These are phyloP conservation scores for Hanseniaspora vineae DNA, from an alignment of 805 yeast species.

Conservation along the genomic window DNA sequence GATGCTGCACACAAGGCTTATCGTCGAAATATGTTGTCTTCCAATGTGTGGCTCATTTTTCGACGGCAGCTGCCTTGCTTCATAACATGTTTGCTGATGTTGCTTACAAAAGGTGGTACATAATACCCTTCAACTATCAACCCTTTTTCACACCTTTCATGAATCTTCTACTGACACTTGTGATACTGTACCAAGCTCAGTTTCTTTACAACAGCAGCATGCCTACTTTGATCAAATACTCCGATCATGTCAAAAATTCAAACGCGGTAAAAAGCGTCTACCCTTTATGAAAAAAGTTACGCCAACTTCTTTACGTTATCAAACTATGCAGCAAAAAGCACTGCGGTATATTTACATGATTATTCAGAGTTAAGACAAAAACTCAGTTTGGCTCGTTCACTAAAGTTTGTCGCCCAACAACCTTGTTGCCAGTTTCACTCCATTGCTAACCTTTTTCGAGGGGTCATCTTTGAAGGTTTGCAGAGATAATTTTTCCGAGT, in stretches of 20 bases:
- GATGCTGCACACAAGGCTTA: conserved; percentile 19
- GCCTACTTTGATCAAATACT: conserved; percentile 11
- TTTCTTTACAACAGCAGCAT: conserved; percentile 12
- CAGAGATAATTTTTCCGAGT: conserved; percentile 40
- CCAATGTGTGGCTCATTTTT: background rate
- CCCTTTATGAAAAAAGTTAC: background rate
- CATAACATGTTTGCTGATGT: background rate
- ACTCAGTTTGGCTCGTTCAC: background rate
- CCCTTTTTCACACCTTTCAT: conserved; percentile 10
- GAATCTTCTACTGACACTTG: conserved; percentile 9
- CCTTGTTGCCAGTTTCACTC: conserved; percentile 56
- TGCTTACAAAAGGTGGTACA: conserved; percentile 5
- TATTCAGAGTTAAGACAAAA: too few species aligned
- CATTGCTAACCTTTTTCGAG: conserved; percentile 47
- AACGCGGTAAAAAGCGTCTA: background rate
- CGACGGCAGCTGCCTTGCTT: background rate
- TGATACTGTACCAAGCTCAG: conserved; percentile 18
- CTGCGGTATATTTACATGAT: too few species aligned
- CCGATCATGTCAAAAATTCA: background rate
- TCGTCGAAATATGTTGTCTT: conserved; percentile 16
- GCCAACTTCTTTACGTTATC: too few species aligned
- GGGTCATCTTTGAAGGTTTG: conserved; percentile 49
- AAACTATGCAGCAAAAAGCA: too few species aligned
- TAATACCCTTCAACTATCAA: conserved; percentile 14
- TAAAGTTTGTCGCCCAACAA: conserved; percentile 38